Base-by-base conservation (phyloP, 495 filamentous ascomycete genomes). In the Talaromyces liani region DNA sequence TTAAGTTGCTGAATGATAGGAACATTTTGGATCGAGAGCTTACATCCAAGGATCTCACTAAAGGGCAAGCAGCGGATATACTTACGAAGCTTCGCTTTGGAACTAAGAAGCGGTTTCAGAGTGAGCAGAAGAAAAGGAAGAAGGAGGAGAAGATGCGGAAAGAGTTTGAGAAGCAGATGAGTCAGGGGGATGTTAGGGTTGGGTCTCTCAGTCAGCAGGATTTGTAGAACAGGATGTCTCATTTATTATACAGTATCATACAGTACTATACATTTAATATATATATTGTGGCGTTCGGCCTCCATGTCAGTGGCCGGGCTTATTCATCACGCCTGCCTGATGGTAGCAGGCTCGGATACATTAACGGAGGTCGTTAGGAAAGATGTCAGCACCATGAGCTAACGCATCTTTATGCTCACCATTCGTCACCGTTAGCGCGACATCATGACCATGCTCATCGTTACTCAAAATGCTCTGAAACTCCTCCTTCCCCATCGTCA, bases 41-140 rank as follows among this genome's bases (percentile, higher is more conserved):
- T 18, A 77, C 65, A n/a, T 45, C 73, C 0, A 71, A 69, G 1
- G 80, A 84, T 33, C 63, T 97, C 49, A 95, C 85, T 4, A 91
- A 91, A 61, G 94, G 94, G 1, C 83, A 85, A 68, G 95, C 94
- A 34, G 82, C 82, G 20, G 94, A 98, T 76, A 91, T 97, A 84
- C 96, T 98, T 64, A 95, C 90, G 2, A 96, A 96, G 70, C 67
- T 97, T 63, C 91, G 87, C 67, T 87, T 91, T 71, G 94, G 94
- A 0, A 90, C 89, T 9, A 85, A 85, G 67, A 88, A 89, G 10
- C 80, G 84, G 41, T 93, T 88, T 67, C 71, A 72, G 56, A 67
- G 85, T 16, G 76, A 82, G 69, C 76, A 75, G 62, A 70, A 70
- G 62, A 72, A 79, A 62, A 78, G 72, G 64, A 71, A 74, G 56